phyloP scores from a whole-genome alignment of 2,329 filamentous ascomycete species.

The Aspergillus sp. region DNA sequence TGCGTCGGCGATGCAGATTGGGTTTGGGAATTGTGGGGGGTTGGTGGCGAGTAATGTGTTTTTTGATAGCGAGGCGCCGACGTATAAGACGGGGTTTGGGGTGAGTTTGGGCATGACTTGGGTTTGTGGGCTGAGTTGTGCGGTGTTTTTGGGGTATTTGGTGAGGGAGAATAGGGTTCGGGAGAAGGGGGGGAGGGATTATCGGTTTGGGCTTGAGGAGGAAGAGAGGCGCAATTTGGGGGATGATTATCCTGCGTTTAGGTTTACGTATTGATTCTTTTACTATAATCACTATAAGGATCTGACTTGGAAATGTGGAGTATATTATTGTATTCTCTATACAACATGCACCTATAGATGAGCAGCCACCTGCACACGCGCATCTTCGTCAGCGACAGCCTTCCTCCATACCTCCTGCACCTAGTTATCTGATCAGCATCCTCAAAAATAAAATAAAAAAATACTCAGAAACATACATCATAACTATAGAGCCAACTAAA shows the following conservation, averaged over 20 bases:
- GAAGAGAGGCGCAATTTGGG: constrained; percentile 12
- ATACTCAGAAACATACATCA: neutral
- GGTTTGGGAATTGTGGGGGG: constrained; percentile 48
- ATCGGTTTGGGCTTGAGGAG: neutral
- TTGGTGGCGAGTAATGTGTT: constrained; percentile 46
- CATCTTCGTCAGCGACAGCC: constrained; percentile 6
- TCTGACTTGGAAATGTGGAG: too few species aligned
- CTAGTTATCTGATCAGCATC: neutral
- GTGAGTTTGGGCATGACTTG: constrained; percentile 33
- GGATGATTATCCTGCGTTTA: constrained; percentile 15
- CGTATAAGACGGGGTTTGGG: constrained; percentile 40
- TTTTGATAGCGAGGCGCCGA: constrained; percentile 38
- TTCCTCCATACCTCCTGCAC: constrained; percentile 11
- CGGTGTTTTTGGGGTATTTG: constrained; percentile 13
- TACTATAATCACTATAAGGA: too few species aligned
- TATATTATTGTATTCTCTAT: neutral
- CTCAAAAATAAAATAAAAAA: too few species aligned
- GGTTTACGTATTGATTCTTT: constrained; percentile 9
- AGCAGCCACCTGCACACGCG: neutral
- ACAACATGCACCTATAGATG: neutral
- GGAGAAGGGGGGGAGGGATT: constrained; percentile 8
- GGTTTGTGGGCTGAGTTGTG: constrained; percentile 11
- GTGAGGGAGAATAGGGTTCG: constrained; percentile 12
- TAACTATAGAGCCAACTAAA: constrained; percentile 14
- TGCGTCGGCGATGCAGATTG: constrained; percentile 43